Percentiles rank a stretch among this genome's conserved stretches.
Evolutionary conservation across 2,329 filamentous ascomycete species (phyloP).

Genomic region (Epichloe brachyelytri): DNA sequence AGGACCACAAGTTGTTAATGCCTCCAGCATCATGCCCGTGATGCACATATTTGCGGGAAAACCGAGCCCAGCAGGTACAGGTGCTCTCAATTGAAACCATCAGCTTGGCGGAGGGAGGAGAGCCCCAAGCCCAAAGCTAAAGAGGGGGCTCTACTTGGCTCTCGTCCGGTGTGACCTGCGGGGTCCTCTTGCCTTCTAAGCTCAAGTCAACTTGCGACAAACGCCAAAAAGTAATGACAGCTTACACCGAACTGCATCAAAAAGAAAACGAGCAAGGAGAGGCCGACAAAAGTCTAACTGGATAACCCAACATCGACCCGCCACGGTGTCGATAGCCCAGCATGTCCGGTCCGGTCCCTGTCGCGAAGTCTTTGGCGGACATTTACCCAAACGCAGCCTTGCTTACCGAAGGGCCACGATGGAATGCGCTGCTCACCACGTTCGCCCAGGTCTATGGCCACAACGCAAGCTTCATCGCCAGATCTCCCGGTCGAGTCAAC

Average conservation of each 20-base stretch:
- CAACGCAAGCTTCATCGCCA: conserved; percentile 65
- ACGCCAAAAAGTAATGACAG: not conserved
- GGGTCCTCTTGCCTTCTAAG: not conserved
- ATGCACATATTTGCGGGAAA: too few species aligned
- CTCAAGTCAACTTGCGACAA: not conserved
- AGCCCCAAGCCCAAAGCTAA: too few species aligned
- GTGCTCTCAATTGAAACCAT: too few species aligned
- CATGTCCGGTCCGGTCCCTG: conserved; percentile 53
- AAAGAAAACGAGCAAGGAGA: not conserved
- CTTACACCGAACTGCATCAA: not conserved
- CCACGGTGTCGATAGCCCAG: not conserved
- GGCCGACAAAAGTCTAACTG: too few species aligned
- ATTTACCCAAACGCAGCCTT: conserved; percentile 72
- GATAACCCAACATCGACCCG: not conserved
- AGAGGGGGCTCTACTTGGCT: too few species aligned
- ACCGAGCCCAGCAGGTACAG: too few species aligned
- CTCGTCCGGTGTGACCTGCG: not conserved
- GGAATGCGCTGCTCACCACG: conserved; percentile 56
- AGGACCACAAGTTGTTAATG: too few species aligned
- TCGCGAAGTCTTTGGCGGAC: conserved; percentile 60
- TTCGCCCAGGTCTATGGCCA: conserved; percentile 62
- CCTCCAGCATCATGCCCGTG: too few species aligned
- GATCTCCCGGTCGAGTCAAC: conserved; percentile 90
- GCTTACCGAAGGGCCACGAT: conserved; percentile 55
- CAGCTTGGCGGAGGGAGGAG: too few species aligned